Evolutionary conservation across 305 asterid species (phyloP), one percentile per base, ranked within the genome.

Genomic region (Fraxinus sp.): DNA sequence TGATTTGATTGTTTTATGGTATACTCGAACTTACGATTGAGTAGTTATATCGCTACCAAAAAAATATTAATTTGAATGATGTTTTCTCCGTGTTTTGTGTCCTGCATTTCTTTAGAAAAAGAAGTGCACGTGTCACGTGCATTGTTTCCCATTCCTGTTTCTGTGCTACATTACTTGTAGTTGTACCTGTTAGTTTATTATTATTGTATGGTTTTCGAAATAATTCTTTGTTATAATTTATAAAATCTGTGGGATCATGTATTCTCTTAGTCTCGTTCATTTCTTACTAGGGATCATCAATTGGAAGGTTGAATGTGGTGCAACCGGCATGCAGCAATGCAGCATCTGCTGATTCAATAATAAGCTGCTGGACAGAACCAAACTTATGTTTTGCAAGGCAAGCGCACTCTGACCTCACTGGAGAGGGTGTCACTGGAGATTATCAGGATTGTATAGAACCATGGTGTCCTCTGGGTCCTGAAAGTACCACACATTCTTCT

Each of bases 361-460:
- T 88, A 57, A 92, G 95, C 93, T 89, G 92, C 79, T 90, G 88
- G 85, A 92, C 95, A 1, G 97, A 92, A 36, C 91, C 97, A 79
- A 90, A 88, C 89, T 39, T 85, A 28, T 86, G 87, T 75, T 91
- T 88, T 22, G 26, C 89, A 1, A 86, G 90, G 82, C 93, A 85
- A 73, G 79, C 88, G 36, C 85, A 83, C 43, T 86, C 93, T 32
- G 90, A 90, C 80, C 62, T 81, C 55, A 82, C 88, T 11, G 91
- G 91, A 72, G 94, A 91, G 81, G 88, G 84, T 75, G 84, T 84
- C 49, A 84, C 84, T 7, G 92, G 90, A 79, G 97, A 90, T 77
- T 85, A 81, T 66, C 93, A 88, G 84, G 93, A 92, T 66, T 91
- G 91, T 62, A 93, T 96, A 28, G 99, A 93, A 86, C 94, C 93